Evolutionary conservation across 164 flowering plant species (phyloP), one percentile per base, ranked within the genome.

Genomic region (Santalum album): DNA sequence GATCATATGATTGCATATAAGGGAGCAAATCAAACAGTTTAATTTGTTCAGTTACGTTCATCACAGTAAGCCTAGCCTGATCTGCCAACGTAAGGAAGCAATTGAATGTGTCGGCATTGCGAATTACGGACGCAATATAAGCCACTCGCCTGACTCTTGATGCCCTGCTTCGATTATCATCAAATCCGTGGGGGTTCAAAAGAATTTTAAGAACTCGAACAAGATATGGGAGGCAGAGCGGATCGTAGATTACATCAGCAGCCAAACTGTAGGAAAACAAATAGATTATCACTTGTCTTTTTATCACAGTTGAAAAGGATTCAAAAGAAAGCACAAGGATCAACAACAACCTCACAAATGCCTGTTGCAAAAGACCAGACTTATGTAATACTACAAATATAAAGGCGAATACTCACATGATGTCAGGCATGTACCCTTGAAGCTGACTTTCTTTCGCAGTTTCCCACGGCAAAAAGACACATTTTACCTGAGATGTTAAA

Each of bases 231-330:
- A 92, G 76, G 65, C 91, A 85, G 18, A 64, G 50, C 7, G 95
- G 97, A 67, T 92, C 78, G 61, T 92, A 92, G 18, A 89, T 80
- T 16, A 92, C 81, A 74, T 92, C 99, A 55, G 99, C 99, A 55
- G 92, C 99, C 75, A 89, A 72, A 55, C 99, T 92, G 80, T 22
- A 21, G 29, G 59, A 59, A 56, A 32, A 64, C 43, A 32, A 49
- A 43, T 53, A 10, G 51, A 39, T 49, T 12, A 6, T 2, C n/a
- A n/a, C n/a, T n/a, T n/a, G n/a, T 14, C n/a, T n/a, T n/a, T n/a
- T n/a, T n/a, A n/a, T n/a, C 34, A 29, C 34, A 29, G 6, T 3
- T 3, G 34, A 29, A 29, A 9, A 9, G 34, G 9, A 29, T 29
- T 29, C 6, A 29, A 29, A 29, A 29, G 34, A 29, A 29, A 29